Evolutionary conservation across 1,139 yeast genomes (phyloP).

Genomic region (Candida tetrigidarum): DNA sequence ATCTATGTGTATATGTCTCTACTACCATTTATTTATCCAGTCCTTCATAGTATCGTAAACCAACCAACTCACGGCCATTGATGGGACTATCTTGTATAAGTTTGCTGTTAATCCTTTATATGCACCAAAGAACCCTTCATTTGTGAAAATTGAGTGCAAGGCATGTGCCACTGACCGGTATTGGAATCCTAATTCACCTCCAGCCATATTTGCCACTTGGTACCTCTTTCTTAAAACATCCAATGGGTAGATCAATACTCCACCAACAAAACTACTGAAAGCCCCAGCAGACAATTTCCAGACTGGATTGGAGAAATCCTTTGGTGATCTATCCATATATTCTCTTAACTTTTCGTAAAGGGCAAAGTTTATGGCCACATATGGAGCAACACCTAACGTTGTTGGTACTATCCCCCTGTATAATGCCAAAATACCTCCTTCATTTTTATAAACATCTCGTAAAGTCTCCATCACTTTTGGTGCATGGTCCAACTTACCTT

Average conservation of each 20-base stretch:
- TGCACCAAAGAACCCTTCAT: constrained; percentile 81
- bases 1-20: constrained; percentile 7
- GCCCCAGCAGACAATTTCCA: constrained; percentile 84
- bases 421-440: constrained; percentile 81
- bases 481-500: constrained; percentile 51
- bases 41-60: constrained; percentile 73
- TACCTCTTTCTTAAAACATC: constrained; percentile 87
- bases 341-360: constrained; percentile 84
- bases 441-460: constrained; percentile 62
- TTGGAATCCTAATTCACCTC: constrained; percentile 79
- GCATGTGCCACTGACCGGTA: constrained; percentile 79
- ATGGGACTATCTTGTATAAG: constrained; percentile 87
- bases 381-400: constrained; percentile 92
- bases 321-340: constrained; percentile 39
- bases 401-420: constrained; percentile 91
- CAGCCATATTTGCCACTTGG: constrained; percentile 86
- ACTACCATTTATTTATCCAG: constrained; percentile 36
- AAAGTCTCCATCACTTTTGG: constrained; percentile 73
- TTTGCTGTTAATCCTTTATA: constrained; percentile 91
- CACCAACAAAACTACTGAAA: constrained; percentile 68
- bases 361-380: constrained; percentile 91
- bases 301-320: constrained; percentile 46
- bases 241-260: constrained; percentile 86
- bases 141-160: constrained; percentile 61
- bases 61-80: constrained; percentile 95